Evolutionary conservation across 345 rosid species (phyloP).

Genomic region (Ailanthus altissimus): DNA sequence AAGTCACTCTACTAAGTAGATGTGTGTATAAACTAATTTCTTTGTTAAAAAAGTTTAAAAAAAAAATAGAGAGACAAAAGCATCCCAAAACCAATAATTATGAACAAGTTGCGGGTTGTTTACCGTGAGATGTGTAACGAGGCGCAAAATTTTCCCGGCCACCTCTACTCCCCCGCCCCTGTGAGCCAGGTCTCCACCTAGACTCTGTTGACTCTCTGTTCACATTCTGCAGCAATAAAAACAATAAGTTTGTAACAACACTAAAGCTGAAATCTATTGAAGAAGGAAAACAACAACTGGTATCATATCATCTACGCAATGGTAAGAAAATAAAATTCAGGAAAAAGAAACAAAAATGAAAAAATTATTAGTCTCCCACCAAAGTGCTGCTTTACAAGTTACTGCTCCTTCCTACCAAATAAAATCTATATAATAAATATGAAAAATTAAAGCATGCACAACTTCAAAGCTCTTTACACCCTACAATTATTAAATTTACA

Average conservation of each 20-base stretch:
- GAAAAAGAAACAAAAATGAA: background rate
- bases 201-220: slow-evolving; percentile 70
- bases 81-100: background rate
- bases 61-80: background rate
- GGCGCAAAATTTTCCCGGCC: slow-evolving; percentile 53
- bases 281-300: slow-evolving; percentile 13
- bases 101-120: slow-evolving; percentile 15
- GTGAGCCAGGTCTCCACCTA: slow-evolving; percentile 66
- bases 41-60: too few relatives aligned
- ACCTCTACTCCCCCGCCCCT: slow-evolving; percentile 64
- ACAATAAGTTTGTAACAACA: slow-evolving; percentile 2
- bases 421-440: background rate
- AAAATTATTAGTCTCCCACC: background rate
- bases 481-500: background rate
- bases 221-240: slow-evolving; percentile 45
- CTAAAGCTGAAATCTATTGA: slow-evolving; percentile 19
- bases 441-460: background rate
- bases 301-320: background rate
- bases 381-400: background rate
- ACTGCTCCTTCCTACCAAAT: background rate
- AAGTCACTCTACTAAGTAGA: background rate
- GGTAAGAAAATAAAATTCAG: background rate
- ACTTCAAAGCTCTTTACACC: background rate
- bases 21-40: background rate
- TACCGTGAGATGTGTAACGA: slow-evolving; percentile 64